These are phyloP conservation scores for Conoideocrella luteorostrata DNA, from an alignment of 2,329 filamentous ascomycete species.

Conservation along the genomic window DNA sequence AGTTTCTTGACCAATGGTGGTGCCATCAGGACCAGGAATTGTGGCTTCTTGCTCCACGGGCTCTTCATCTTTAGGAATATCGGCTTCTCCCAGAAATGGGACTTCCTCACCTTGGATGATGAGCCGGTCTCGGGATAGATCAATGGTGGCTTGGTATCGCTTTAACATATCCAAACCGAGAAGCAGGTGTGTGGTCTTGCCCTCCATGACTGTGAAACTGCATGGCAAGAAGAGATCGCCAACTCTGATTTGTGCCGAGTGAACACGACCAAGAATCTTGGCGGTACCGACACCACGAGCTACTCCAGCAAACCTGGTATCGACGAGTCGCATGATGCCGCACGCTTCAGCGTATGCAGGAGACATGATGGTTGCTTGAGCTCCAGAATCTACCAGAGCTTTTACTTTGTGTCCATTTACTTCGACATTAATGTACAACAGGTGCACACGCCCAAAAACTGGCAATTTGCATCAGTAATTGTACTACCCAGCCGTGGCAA, in stretches of 20 bases:
- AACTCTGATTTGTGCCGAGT: conserved; percentile 91
- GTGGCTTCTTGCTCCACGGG: conserved; percentile 73
- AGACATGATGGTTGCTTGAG: conserved; percentile 98
- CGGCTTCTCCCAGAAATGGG: conserved; percentile 82
- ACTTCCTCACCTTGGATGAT: conserved; percentile 86
- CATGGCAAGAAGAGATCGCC: conserved; percentile 81
- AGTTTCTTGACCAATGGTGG: conserved; percentile 74
- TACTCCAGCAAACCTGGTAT: conserved; percentile 85
- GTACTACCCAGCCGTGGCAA: no score
- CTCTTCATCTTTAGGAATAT: conserved; percentile 83
- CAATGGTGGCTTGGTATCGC: conserved; percentile 87
- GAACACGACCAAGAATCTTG: conserved; percentile 88
- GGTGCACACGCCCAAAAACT: conserved; percentile 93
- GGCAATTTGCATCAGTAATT: conserved; percentile 9
- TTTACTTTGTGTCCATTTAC: conserved; percentile 92
- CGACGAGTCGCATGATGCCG: conserved; percentile 92
- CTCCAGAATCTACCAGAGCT: conserved; percentile 93
- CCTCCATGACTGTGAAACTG: conserved; percentile 99
- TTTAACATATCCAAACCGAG: conserved; percentile 96
- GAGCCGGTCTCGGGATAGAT: conserved; percentile 76
- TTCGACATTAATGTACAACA: conserved; percentile 93
- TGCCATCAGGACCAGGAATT: conserved; percentile 80
- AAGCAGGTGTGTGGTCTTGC: conserved; percentile 89
- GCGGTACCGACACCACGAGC: conserved; percentile 92
- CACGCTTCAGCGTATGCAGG: conserved; percentile 85